These are phyloP conservation scores for Mrakia frigida DNA, from an alignment of 768 basidiomycete genomes.

Conservation along the genomic window DNA sequence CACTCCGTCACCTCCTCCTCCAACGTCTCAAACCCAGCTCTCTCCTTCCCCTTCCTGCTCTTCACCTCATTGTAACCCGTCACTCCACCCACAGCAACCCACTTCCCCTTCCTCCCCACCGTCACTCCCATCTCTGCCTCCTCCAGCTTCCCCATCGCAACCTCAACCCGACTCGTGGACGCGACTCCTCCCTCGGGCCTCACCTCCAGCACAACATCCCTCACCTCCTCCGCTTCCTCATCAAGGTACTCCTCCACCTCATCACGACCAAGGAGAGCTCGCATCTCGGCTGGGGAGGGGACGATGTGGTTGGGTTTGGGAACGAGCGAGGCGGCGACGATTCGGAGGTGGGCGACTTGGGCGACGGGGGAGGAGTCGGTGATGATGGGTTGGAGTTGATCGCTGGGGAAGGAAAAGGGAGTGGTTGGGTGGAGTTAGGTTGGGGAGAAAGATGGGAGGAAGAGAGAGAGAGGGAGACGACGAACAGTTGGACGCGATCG, in stretches of 20 bases:
- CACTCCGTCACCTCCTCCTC: constrained; percentile 69
- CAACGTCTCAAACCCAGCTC: constrained; percentile 41
- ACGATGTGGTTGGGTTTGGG: constrained; percentile 48
- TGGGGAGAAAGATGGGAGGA: background rate
- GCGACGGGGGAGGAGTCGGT: constrained; percentile 62
- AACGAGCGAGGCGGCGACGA: constrained; percentile 63
- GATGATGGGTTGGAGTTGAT: constrained; percentile 61
- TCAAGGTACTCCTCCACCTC: constrained; percentile 29
- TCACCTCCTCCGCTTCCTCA: background rate
- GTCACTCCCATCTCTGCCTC: background rate
- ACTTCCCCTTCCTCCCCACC: background rate
- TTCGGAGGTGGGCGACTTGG: constrained; percentile 82
- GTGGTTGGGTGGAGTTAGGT: too few species aligned
- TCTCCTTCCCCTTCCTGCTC: constrained; percentile 44
- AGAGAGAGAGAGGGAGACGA: background rate
- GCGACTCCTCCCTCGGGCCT: background rate
- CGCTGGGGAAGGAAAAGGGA: constrained; percentile 38
- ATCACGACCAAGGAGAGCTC: constrained; percentile 38
- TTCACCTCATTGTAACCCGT: background rate
- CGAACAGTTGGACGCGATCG: constrained; percentile 64
- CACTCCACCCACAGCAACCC: background rate
- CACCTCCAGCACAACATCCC: background rate
- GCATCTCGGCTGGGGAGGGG: constrained; percentile 36
- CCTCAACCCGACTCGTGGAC: background rate
- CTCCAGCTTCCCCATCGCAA: background rate